Evolutionary conservation across 2,329 filamentous ascomycete species (phyloP), one percentile per base, ranked within the genome.

Genomic region (Phaeomoniella chlamydospora): DNA sequence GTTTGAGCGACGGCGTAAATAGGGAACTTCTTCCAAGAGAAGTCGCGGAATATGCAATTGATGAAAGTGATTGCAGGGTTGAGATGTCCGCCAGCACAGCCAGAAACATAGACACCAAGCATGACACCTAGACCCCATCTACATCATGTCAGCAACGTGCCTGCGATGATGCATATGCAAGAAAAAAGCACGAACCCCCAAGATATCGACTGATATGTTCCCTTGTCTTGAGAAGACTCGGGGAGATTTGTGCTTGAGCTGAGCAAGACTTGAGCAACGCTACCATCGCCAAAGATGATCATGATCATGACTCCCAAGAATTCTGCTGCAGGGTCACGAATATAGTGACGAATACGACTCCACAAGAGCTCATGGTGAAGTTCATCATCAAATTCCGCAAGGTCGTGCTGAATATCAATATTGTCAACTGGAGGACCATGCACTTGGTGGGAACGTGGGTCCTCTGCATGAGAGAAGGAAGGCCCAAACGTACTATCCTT

Each of bases 61-160:
- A 65, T 64, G 15, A 80, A 61, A 1, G 74, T 78, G 17, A 80
- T 65, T n/a, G 72, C 75, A 0, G 75, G 71, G 49, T 73, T 74
- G 41, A 80, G 59, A 46, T 77, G 74, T 3, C 69, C 72, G 4
- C 76, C 72, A 12, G 46, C 44, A 31, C 38, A 46, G 35, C 70
- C 70, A 4, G 64, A 64, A n/a, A 70, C 66, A 46, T 78, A 78
- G 18, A 78, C 65, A 6, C 74, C 72, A 4, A 77, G 57, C 69
- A 76, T 76, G 39, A 75, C 68, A 3, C 68, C 73, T 9, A 77
- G 55, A n/a, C 70, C 61, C 58, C 59, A 54, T 15, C 48, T 41
- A 11, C 15, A 32, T n/a, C n/a, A n/a, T n/a, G n/a, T n/a, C n/a
- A n/a, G n/a, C n/a, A n/a, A n/a, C n/a, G n/a, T n/a, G n/a, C n/a